A percentile compares a stretch with the other conserved stretches of the same genome.
These are phyloP conservation scores for Aspergillus clavatus DNA, from an alignment of 2,329 filamentous ascomycete species.

Conservation along the genomic window DNA sequence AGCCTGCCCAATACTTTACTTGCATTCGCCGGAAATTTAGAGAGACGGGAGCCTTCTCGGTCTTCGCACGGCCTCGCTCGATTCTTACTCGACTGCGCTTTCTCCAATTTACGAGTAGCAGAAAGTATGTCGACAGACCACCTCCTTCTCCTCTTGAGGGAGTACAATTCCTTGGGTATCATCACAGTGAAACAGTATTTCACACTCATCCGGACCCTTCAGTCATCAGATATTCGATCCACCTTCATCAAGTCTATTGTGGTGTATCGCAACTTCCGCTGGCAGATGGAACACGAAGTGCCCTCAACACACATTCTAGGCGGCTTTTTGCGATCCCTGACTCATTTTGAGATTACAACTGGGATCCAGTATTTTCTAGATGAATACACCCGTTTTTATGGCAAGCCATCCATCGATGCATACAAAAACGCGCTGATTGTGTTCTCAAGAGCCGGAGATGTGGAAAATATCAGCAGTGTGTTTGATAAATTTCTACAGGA, in stretches of 20 bases:
- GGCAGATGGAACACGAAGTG: slow-evolving; percentile 21
- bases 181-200: slow-evolving; percentile 25
- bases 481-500: slow-evolving; percentile 41
- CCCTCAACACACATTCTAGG: slow-evolving; percentile 20
- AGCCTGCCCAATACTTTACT: slow-evolving; percentile 19
- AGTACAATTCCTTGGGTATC: slow-evolving; percentile 21
- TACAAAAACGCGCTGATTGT: slow-evolving; percentile 37
- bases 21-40: slow-evolving; percentile 20
- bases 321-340: slow-evolving; percentile 24
- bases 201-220: slow-evolving; percentile 26
- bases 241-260: slow-evolving; percentile 30
- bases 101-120: slow-evolving; percentile 23
- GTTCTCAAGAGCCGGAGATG: slow-evolving; percentile 46
- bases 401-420: slow-evolving; percentile 25
- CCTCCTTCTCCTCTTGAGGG: slow-evolving; percentile 27
- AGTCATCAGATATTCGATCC: slow-evolving; percentile 23
- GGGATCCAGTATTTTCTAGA: slow-evolving; percentile 39
- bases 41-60: slow-evolving; percentile 1
- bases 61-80: slow-evolving; percentile 13
- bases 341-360: slow-evolving; percentile 28
- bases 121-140: slow-evolving; percentile 25
- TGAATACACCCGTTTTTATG: slow-evolving; percentile 34
- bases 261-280: slow-evolving; percentile 41
- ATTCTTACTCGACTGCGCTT: slow-evolving; percentile 24
- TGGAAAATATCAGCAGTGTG: slow-evolving; percentile 39